Conservation (phyloP, 371 early-diverging fungal species). For the Mortierella sp. region DNA sequence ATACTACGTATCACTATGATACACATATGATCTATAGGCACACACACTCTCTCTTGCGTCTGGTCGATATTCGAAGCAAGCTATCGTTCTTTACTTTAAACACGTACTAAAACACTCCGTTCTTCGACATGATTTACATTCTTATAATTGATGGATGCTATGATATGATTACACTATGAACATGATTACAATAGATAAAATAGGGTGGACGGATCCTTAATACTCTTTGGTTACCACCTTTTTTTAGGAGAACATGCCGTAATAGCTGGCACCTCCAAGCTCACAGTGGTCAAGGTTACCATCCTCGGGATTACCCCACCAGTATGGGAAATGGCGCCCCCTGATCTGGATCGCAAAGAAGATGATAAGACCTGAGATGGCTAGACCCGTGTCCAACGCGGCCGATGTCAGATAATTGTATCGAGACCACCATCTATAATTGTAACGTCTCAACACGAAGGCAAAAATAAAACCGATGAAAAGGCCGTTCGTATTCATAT, state of each 20-base stretch:
- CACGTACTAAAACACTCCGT: too few species aligned
- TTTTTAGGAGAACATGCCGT: constrained; percentile 6
- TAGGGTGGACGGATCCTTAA: too few species aligned
- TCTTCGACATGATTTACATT: too few species aligned
- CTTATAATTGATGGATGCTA: too few species aligned
- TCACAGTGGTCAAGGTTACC: constrained; percentile 12
- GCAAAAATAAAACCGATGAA: constrained; percentile 71
- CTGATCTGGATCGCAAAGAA: constrained; percentile 59
- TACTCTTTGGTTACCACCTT: too few species aligned
- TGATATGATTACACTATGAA: too few species aligned
- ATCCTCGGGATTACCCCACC: constrained; percentile 37
- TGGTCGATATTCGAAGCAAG: too few species aligned
- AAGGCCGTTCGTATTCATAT: constrained; percentile 68
- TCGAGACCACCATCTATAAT: constrained; percentile 72
- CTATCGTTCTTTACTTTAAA: too few species aligned
- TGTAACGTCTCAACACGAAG: constrained; percentile 65
- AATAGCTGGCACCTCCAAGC: constrained; percentile 13
- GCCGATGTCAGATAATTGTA: constrained; percentile 81
- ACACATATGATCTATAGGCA: too few species aligned
- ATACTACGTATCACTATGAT: too few species aligned
- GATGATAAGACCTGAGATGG: constrained; percentile 61
- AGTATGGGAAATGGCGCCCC: constrained; percentile 9
- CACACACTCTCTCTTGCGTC: too few species aligned
- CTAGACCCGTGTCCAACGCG: constrained; percentile 75
- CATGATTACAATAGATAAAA: too few species aligned